phyloP scores from a whole-genome alignment of 257 asterid genomes.

The Solanum clarkiae region DNA sequence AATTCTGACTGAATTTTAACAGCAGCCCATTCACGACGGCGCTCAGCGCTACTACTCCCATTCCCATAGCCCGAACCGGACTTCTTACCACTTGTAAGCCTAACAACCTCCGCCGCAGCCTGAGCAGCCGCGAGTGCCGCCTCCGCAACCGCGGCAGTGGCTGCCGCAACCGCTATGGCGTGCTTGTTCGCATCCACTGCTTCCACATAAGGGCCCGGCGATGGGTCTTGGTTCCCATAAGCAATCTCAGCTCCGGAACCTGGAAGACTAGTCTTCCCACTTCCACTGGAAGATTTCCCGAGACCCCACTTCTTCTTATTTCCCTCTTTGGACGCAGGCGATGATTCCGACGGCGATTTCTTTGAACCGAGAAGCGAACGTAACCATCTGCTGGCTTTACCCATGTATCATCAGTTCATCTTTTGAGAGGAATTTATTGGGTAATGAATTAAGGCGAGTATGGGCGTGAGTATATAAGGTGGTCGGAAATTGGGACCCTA shows the following conservation, averaged over 20 bases:
- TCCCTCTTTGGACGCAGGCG: neutral
- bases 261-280: neutral
- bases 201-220: slow-evolving; percentile 27
- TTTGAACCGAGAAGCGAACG: slow-evolving; percentile 43
- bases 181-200: slow-evolving; percentile 66
- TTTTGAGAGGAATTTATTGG: neutral
- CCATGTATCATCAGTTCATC: slow-evolving; percentile 45
- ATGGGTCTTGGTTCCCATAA: slow-evolving; percentile 12
- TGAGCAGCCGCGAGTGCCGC: slow-evolving; percentile 98
- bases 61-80: slow-evolving; percentile 6
- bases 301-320: slow-evolving; percentile 18
- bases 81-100: slow-evolving; percentile 61
- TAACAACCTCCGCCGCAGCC: slow-evolving; percentile 90
- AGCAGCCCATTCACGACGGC: slow-evolving; percentile 56
- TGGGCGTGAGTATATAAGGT: slow-evolving; percentile 8
- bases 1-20: slow-evolving; percentile 82
- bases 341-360: slow-evolving; percentile 16
- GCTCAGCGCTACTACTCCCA: slow-evolving; percentile 11
- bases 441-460: neutral
- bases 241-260: neutral
- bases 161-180: slow-evolving; percentile 97
- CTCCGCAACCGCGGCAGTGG: slow-evolving; percentile 96
- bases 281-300: slow-evolving; percentile 7
- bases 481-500: slow-evolving; percentile 31
- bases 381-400: slow-evolving; percentile 53